Conservation (phyloP, 805 yeast genomes). For the Schizosaccharomyces lindneri region DNA sequence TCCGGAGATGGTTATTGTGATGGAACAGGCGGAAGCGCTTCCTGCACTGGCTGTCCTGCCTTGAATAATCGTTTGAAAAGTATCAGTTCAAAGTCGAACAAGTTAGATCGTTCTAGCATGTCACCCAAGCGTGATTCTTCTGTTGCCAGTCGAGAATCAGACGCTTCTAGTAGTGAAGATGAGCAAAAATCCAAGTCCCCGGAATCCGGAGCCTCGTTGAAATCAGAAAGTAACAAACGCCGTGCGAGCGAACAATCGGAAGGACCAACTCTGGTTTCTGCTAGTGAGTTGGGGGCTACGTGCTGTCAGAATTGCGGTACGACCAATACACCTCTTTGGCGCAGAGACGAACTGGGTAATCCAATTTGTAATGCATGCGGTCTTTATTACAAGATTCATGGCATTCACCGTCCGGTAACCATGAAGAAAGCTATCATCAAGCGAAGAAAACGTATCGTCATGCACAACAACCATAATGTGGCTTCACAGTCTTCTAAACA, state of each 20-base stretch:
- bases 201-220: background rate
- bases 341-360: conserved; percentile 58
- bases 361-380: conserved; percentile 82
- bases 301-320: conserved; percentile 65
- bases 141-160: background rate
- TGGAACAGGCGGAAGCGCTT: conserved; percentile 65
- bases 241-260: background rate
- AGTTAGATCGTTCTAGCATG: background rate
- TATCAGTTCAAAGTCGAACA: too few species aligned
- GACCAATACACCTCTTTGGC: conserved; percentile 69
- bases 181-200: background rate
- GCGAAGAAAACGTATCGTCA: conserved; percentile 32
- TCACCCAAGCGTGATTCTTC: background rate
- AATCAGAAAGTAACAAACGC: background rate
- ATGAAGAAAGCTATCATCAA: conserved; percentile 52
- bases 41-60: conserved; percentile 68
- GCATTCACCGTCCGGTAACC: conserved; percentile 48
- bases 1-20: conserved; percentile 61
- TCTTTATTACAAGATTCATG: conserved; percentile 48
- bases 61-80: conserved; percentile 31
- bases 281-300: conserved; percentile 11
- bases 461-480: background rate
- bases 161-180: background rate
- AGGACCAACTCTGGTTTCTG: background rate
- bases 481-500: background rate